Evolutionary conservation across 257 asterid genomes (phyloP), one percentile per base, ranked within the genome.

Genomic region (Anisodus tanguticus): DNA sequence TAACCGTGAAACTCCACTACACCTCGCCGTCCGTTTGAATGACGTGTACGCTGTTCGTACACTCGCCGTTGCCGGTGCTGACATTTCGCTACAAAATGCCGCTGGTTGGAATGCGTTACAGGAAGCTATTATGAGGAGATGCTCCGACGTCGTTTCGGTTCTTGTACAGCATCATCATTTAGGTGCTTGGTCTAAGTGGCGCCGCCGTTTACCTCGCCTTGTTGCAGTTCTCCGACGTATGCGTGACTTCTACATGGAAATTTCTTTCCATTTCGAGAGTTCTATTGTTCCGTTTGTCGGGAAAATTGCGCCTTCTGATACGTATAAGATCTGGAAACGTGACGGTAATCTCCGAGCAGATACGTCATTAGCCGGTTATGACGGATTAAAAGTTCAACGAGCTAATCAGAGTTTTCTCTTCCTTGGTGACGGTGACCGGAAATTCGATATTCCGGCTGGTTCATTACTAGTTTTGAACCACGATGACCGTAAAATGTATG

Each of bases 191-290:
- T 88, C 86, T 81, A 94, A 96, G 90, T 96, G 99, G 99, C 94
- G 98, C 79, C 95, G 98, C 11, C 95, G 98, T 39, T 89, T 92
- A 16, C 99, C 99, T 53, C 93, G 98, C 59, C 91, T 96, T 6
- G 97, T 93, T 53, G 91, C 93, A 37, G 95, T 87, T 3, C 94
- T 96, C 67, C 97, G 92, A 5, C 91, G 98, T 3, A 96, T 94
- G 99, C 92, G 98, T 26, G 99, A 94, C 72, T 96, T 96, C 87
- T 96, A 96, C 84, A 94, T 94, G 99, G 99, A 96, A 90, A 96
- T 96, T 43, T 90, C 95, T 1, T 96, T 96, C 68, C 98, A 94
- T 22, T 96, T 96, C 83, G 99, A 96, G 91, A 96, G 98, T 91
- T 93, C 99, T 0, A 90, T 96, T 43, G 95, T 96, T 10, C 99